phyloP scores from a whole-genome alignment of 129 eudicot genomes.

The carrot (Daucus carota) region DH1_v3.0 NC_030382.2:55998501-55999000 shows the following conservation, averaged over 20 bases:
- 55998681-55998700: slow-evolving; percentile 18
- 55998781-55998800: slow-evolving; percentile 51
- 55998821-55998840: slow-evolving; percentile 16
- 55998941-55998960: neutral
- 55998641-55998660: slow-evolving; percentile 28
- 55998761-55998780: slow-evolving; percentile 30
- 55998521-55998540: slow-evolving; percentile 20
- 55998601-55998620: slow-evolving; percentile 9
- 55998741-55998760: slow-evolving; percentile 81
- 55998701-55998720: slow-evolving; percentile 62
- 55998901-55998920: neutral
- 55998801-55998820: slow-evolving; percentile 22
- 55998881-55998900: neutral
- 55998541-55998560: slow-evolving; percentile 22
- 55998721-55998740: slow-evolving; percentile 32
- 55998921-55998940: neutral
- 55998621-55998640: neutral
- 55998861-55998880: neutral
- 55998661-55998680: slow-evolving; percentile 19
- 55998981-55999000: neutral
- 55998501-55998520: slow-evolving; percentile 16
- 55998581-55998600: neutral
- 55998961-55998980: neutral
- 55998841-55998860: neutral
- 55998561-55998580: neutral